Percentiles rank a stretch among this genome's conserved stretches.
phyloP scores from a whole-genome alignment of 148 eudicot species.

The Heliamphora exappendiculata region DNA sequence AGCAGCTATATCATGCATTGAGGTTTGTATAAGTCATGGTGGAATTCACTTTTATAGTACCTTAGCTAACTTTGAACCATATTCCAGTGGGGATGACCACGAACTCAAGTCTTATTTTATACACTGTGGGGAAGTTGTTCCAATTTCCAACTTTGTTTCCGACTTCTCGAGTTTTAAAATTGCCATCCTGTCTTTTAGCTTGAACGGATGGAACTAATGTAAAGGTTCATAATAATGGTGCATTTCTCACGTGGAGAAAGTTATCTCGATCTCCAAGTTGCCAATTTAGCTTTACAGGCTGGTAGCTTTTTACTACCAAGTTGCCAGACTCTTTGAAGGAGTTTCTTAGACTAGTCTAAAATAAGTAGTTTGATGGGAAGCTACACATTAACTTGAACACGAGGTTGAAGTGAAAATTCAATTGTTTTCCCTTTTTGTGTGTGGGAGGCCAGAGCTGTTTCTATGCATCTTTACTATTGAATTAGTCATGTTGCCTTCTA shows the following conservation, averaged over 20 bases:
- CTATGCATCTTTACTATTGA: too few relatives aligned
- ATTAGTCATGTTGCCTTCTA: too few relatives aligned
- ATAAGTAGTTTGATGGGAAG: background rate
- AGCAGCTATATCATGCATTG: constrained; percentile 82
- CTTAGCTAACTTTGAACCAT: background rate
- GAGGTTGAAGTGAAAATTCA: too few relatives aligned
- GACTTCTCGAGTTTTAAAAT: background rate
- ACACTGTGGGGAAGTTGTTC: background rate
- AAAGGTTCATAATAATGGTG: background rate
- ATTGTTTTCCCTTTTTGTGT: too few relatives aligned
- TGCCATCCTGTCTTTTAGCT: background rate
- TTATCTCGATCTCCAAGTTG: background rate
- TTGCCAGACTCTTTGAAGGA: background rate
- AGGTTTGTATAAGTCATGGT: constrained; percentile 45
- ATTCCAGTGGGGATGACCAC: background rate
- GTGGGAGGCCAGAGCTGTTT: too few relatives aligned
- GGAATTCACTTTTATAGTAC: background rate
- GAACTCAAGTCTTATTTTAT: background rate
- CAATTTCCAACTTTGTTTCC: background rate
- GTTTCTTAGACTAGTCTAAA: background rate
- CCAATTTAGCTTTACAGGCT: background rate
- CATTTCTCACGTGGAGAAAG: background rate
- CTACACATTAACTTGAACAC: too few relatives aligned
- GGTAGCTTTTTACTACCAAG: background rate
- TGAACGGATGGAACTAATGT: background rate